Evolutionary conservation across 768 basidiomycete genomes (phyloP).

Genomic region (Kwoniella bestiolae): DNA sequence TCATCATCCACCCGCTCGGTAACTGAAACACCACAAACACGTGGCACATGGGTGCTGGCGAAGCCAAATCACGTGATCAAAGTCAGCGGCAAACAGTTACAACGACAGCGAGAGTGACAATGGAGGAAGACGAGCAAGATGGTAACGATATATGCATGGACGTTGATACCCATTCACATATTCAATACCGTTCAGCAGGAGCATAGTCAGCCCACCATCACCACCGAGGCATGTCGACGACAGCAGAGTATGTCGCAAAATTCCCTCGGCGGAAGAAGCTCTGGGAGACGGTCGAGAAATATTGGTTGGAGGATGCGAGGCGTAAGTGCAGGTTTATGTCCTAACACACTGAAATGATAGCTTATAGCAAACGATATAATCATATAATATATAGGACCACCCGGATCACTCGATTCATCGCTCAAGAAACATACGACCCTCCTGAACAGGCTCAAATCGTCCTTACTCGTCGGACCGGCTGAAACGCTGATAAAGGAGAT

Average conservation of each 20-base stretch:
- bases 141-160: background rate
- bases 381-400: slow-evolving; percentile 65
- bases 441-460: slow-evolving; percentile 88
- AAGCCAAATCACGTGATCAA: background rate
- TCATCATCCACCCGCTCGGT: background rate
- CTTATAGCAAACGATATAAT: too few relatives aligned
- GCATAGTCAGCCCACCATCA: too few relatives aligned
- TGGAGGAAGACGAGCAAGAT: background rate
- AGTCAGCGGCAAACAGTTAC: background rate
- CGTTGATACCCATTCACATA: too few relatives aligned
- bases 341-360: too few relatives aligned
- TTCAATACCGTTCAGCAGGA: too few relatives aligned
- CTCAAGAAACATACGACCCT: slow-evolving; percentile 93
- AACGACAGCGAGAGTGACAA: background rate
- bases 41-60: background rate
- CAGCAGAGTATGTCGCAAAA: slow-evolving; percentile 55
- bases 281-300: slow-evolving; percentile 47
- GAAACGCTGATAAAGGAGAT: slow-evolving; percentile 92
- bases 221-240: slow-evolving; percentile 43
- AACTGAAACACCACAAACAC: background rate
- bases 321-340: slow-evolving; percentile 32
- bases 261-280: slow-evolving; percentile 40
- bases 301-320: slow-evolving; percentile 52
- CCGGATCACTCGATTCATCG: slow-evolving; percentile 82
- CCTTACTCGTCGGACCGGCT: slow-evolving; percentile 62